These are phyloP conservation scores for Plasmodium malariae DNA, from an alignment of 169 alveolate species.

Conservation along the genomic window DNA sequence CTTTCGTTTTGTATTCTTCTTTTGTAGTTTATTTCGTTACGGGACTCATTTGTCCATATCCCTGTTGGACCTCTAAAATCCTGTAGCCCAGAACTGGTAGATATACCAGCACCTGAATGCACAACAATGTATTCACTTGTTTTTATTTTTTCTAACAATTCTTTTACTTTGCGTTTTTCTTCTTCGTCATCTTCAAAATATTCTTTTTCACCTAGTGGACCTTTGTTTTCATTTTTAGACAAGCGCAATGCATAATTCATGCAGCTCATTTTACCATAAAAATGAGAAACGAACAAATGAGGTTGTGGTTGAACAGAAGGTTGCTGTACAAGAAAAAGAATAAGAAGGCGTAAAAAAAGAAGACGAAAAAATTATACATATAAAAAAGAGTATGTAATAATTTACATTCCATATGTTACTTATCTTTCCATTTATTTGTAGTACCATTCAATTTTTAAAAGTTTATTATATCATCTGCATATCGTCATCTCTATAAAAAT, in stretches of 20 bases:
- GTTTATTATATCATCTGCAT: background rate
- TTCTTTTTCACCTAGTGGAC: constrained; percentile 85
- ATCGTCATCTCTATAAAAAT: no score
- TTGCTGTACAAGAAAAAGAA: background rate
- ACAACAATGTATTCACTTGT: constrained; percentile 80
- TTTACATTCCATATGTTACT: no score
- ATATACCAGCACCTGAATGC: constrained; percentile 88
- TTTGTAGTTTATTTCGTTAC: constrained; percentile 12
- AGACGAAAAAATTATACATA: background rate
- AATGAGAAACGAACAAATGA: background rate
- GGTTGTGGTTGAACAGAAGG: background rate
- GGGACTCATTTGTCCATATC: constrained; percentile 85
- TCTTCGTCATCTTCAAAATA: constrained; percentile 83
- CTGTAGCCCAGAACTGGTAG: constrained; percentile 86
- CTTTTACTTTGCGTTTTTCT: constrained; percentile 77
- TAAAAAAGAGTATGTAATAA: background rate
- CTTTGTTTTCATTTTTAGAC: constrained; percentile 84
- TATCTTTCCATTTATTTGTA: background rate
- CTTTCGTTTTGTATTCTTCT: constrained; percentile 62
- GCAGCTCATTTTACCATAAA: constrained; percentile 68
- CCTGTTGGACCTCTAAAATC: constrained; percentile 89
- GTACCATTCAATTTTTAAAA: background rate
- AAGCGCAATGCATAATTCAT: constrained; percentile 81
- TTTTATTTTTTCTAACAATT: constrained; percentile 71
- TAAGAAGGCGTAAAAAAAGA: background rate